Conservation (phyloP, 208 protist species). For the Acanthamoeba castellanii region DNA sequence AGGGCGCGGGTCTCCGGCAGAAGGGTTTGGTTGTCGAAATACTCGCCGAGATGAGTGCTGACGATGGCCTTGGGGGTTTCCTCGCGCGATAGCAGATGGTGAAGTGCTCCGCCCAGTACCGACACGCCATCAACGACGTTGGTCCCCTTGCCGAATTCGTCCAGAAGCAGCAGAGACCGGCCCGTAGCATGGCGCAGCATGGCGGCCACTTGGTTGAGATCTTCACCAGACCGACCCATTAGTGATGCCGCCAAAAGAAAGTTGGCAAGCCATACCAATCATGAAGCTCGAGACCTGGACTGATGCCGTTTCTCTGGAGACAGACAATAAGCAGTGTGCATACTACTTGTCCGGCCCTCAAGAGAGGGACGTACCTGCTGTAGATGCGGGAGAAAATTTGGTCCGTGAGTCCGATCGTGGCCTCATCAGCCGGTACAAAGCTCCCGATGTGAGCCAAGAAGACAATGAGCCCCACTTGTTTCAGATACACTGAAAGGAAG, state of each 20-base stretch:
- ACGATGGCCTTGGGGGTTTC: background rate
- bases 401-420: slow-evolving; percentile 83
- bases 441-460: slow-evolving; percentile 95
- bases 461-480: slow-evolving; percentile 94
- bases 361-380: slow-evolving; percentile 9
- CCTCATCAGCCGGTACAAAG: slow-evolving; percentile 93
- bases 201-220: slow-evolving; percentile 78
- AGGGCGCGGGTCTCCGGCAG: background rate
- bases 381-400: slow-evolving; percentile 86
- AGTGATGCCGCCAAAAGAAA: slow-evolving; percentile 15
- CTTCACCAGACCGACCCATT: background rate
- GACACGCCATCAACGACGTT: slow-evolving; percentile 46
- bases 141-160: slow-evolving; percentile 95
- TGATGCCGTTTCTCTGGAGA: slow-evolving; percentile 49
- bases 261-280: slow-evolving; percentile 68
- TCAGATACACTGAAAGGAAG: slow-evolving; percentile 89
- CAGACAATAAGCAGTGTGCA: too few relatives aligned
- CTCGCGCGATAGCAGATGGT: background rate
- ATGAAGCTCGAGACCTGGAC: slow-evolving; percentile 58
- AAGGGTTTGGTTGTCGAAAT: background rate
- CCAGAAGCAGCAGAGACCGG: slow-evolving; percentile 92
- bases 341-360: too few relatives aligned
- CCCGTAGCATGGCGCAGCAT: slow-evolving; percentile 83
- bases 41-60: slow-evolving; percentile 61
- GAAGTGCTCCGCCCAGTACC: slow-evolving; percentile 20